Percentiles rank a stretch among this genome's conserved stretches.
These are phyloP conservation scores for Backusella australiensis DNA, from an alignment of 192 early-diverging fungal species.

Conservation along the genomic window DNA sequence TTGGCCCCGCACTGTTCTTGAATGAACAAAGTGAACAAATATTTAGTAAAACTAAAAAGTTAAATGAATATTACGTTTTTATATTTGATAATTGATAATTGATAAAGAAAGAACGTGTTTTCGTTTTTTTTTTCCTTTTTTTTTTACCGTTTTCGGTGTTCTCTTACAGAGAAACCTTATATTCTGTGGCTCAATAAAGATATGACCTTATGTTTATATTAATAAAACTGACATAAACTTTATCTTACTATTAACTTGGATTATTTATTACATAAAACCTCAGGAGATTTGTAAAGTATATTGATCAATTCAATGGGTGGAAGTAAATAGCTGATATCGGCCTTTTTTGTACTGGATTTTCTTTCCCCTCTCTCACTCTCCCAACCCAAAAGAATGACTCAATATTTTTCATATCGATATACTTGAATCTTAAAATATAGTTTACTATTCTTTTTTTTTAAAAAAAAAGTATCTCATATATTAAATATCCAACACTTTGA, in stretches of 20 bases:
- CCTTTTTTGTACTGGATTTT: not conserved
- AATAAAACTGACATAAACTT: not conserved
- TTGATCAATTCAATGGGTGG: not conserved
- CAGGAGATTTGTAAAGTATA: not conserved
- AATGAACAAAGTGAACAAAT: not conserved
- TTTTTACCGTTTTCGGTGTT: not conserved
- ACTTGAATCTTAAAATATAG: not conserved
- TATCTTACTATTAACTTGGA: not conserved
- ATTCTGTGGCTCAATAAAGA: not conserved
- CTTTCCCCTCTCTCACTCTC: not conserved
- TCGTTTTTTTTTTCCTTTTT: not conserved
- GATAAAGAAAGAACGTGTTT: not conserved
- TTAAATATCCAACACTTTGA: not conserved
- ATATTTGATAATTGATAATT: not conserved
- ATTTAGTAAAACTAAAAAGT: not conserved
- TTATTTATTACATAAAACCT: not conserved
- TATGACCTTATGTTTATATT: not conserved
- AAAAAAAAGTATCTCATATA: not conserved
- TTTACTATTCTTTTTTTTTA: not conserved
- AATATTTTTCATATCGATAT: not conserved
- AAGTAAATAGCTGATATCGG: not conserved
- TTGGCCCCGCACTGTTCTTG: not conserved
- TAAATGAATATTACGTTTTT: not conserved
- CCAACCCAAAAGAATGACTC: not conserved
- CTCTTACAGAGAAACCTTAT: not conserved